A percentile compares a stretch with the other conserved stretches of the same genome.
Evolutionary conservation across 129 eudicot genomes (phyloP).

Genomic region (Silybum marianum): DNA sequence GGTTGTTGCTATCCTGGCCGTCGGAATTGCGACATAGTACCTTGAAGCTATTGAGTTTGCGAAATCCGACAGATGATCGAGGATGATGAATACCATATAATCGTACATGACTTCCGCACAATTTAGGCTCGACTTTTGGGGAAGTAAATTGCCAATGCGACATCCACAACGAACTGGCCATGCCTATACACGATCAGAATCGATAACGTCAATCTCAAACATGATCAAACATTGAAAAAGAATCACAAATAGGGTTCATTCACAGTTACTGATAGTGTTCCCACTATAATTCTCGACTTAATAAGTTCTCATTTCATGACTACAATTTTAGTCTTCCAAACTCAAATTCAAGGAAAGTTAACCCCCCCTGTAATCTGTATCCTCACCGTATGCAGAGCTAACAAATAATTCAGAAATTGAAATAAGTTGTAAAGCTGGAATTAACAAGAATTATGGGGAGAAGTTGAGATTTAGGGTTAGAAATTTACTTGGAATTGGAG

Average conservation of each 20-base stretch:
- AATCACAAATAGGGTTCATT: not conserved
- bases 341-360: not conserved
- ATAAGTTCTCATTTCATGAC: not conserved
- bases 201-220: slow-evolving; percentile 12
- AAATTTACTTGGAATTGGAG: slow-evolving; percentile 28
- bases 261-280: not conserved
- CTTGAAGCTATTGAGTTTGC: slow-evolving; percentile 21
- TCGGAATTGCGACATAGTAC: slow-evolving; percentile 45
- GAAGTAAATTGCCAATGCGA: slow-evolving; percentile 25
- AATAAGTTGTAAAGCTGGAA: not conserved
- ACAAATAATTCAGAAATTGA: not conserved
- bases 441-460: not conserved
- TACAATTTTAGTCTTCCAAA: not conserved
- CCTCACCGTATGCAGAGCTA: too few species aligned
- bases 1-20: slow-evolving; percentile 23
- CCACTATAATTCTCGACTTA: not conserved
- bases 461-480: slow-evolving; percentile 14
- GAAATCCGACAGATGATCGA: slow-evolving; percentile 7
- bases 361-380: not conserved
- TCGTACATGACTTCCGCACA: slow-evolving; percentile 22
- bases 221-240: slow-evolving; percentile 1
- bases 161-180: slow-evolving; percentile 47
- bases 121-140: slow-evolving; percentile 23
- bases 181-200: slow-evolving; percentile 27
- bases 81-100: slow-evolving; percentile 30